These are phyloP conservation scores for Pyrenula aspistea DNA, from an alignment of 495 filamentous ascomycete species.

Conservation along the genomic window DNA sequence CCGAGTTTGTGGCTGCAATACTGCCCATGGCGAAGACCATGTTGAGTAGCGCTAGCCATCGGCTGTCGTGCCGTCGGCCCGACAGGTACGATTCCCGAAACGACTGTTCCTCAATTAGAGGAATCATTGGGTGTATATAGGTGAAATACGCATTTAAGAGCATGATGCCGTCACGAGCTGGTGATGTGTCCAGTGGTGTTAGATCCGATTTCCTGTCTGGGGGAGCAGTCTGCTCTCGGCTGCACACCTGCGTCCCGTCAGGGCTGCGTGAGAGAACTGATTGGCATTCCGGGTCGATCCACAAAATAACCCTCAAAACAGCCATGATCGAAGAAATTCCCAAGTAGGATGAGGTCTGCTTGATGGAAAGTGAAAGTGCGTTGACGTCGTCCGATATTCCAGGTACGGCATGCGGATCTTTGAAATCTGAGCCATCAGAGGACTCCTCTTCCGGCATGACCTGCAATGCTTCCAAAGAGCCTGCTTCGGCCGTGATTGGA, in stretches of 20 bases:
- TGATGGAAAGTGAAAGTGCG: conserved; percentile 60
- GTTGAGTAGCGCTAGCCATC: conserved; percentile 68
- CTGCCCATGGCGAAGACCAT: conserved; percentile 73
- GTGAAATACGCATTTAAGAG: conserved; percentile 70
- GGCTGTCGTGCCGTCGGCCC: conserved; percentile 52
- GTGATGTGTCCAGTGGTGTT: conserved; percentile 14
- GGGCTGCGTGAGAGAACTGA: conserved; percentile 39
- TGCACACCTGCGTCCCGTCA: conserved; percentile 12
- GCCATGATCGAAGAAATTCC: conserved; percentile 76
- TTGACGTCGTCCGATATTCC: conserved; percentile 73
- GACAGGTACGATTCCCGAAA: conserved; percentile 63
- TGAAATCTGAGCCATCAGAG: conserved; percentile 12
- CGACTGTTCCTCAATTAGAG: conserved; percentile 63
- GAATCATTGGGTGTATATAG: conserved; percentile 61
- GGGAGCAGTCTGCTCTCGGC: conserved; percentile 8
- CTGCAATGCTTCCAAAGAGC: conserved; percentile 28
- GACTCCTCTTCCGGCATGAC: conserved; percentile 26
- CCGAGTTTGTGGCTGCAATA: conserved; percentile 55
- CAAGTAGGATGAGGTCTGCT: conserved; percentile 63
- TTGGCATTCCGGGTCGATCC: conserved; percentile 53
- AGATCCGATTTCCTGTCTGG: conserved; percentile 15
- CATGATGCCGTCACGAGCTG: conserved; percentile 20
- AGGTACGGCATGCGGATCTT: conserved; percentile 39
- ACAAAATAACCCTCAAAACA: conserved; percentile 69
- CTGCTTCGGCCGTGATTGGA: conserved; percentile 17